Base-by-base conservation (phyloP, 495 filamentous ascomycete genomes). In the Talaromyces wortmannii region DNA sequence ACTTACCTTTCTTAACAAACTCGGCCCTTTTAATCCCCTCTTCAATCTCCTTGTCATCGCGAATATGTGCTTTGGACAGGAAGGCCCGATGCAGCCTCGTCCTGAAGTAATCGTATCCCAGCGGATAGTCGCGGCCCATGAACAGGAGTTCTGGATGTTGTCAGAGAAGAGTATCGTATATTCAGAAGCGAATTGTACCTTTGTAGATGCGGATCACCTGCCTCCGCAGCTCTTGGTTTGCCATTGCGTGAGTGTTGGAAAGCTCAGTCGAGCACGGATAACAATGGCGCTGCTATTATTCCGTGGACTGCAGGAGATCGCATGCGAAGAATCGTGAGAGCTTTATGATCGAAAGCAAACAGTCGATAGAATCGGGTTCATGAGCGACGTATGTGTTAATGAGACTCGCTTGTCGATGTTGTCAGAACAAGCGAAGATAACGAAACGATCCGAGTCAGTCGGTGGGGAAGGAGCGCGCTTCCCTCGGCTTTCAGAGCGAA, bases 171-270 rank as follows among this genome's bases (percentile, higher is more conserved):
- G 23, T 23, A 23, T 23, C 2, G 4, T 23, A 23, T 2, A 23
- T 23, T 23, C 23, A 4, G 23, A 23, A 4, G 23, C 23, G 23
- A 23, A 23, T 23, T 23, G 23, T 67, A 89, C 92, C 88, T 84
- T 96, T 97, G 77, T 98, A 98, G 50, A 97, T 82, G 16, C 79
- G 79, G 51, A 95, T 89, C 32, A 97, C 94, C 65, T 95, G 83
- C 49, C 80, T 76, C 47, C 91, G 82, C 5, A 96, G 80, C 53
- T 79, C 74, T 15, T 74, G 69, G 50, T 81, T 83, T 5, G 73
- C 66, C 73, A 77, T 80, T 40, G 31, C 61, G 54, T 55, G 15
- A 30, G 23, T 10, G 23, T 23, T 23, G 23, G 23, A 23, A 23
- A 23, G 23, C 23, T 23, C 23, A 23, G 23, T 23, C 23, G 23